Evolutionary conservation across 768 basidiomycete genomes (phyloP).

Genomic region (Xanthoconium purpureum): DNA sequence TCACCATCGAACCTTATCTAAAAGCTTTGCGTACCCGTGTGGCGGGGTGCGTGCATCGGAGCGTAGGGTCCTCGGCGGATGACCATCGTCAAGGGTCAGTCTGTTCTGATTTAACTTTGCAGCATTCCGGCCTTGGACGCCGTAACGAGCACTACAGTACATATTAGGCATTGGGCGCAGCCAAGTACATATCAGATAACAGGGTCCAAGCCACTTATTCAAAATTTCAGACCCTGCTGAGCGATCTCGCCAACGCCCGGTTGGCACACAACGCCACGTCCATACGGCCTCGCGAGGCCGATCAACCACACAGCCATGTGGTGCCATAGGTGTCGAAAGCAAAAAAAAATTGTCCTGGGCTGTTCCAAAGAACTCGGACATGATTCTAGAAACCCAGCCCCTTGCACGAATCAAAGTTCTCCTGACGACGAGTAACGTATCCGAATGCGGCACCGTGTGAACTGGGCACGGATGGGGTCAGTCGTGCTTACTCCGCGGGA

Average conservation of each 20-base stretch:
- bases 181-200: not conserved
- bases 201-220: constrained; percentile 13
- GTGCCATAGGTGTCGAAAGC: not conserved
- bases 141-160: no score
- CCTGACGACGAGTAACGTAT: no score
- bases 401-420: no score
- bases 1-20: not conserved
- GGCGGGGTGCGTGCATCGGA: constrained; percentile 12
- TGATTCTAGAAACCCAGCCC: no score
- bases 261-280: not conserved
- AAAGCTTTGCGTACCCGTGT: not conserved
- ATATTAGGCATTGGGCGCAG: no score
- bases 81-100: constrained; percentile 7
- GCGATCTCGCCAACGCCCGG: not conserved
- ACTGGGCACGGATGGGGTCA: no score
- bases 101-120: not conserved
- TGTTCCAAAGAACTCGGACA: not conserved
- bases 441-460: no score
- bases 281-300: not conserved
- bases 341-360: not conserved
- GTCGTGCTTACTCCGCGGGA: no score
- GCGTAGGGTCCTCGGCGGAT: not conserved
- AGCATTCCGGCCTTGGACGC: no score
- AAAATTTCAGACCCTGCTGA: not conserved
- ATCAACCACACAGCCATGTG: not conserved